These are phyloP conservation scores for Aspergillus thermomutatus DNA, from an alignment of 2,329 filamentous ascomycete species.

Conservation along the genomic window DNA sequence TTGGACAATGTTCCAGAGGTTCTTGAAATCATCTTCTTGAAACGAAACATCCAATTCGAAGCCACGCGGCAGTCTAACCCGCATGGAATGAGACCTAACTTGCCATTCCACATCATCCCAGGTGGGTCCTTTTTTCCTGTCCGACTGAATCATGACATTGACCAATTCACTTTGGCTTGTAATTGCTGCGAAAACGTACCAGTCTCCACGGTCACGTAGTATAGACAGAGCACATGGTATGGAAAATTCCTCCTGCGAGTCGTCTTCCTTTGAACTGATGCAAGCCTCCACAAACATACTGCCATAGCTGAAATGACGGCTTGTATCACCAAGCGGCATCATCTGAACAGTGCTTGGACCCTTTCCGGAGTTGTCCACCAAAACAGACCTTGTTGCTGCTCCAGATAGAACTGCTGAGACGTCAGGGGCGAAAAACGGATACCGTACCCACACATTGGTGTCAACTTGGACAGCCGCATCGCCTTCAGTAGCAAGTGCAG, in stretches of 20 bases:
- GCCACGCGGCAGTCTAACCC: conserved; percentile 69
- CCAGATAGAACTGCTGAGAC: conserved; percentile 68
- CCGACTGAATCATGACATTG: conserved; percentile 68
- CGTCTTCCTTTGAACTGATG: conserved; percentile 65
- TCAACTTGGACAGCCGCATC: conserved; percentile 74
- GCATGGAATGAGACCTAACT: conserved; percentile 61
- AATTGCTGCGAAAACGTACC: conserved; percentile 68
- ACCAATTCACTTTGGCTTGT: conserved; percentile 77
- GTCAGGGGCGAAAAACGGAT: conserved; percentile 70
- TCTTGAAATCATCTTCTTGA: conserved; percentile 72
- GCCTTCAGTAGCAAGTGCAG: conserved; percentile 58
- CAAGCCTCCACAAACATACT: conserved; percentile 72
- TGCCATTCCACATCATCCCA: conserved; percentile 86
- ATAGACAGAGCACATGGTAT: conserved; percentile 76
- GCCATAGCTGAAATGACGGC: conserved; percentile 72
- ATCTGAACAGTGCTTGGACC: conserved; percentile 57
- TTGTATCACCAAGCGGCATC: conserved; percentile 73
- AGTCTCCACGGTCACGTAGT: conserved; percentile 65
- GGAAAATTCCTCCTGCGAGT: conserved; percentile 65
- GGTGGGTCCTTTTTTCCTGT: conserved; percentile 64
- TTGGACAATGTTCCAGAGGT: conserved; percentile 78
- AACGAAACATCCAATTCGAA: conserved; percentile 71
- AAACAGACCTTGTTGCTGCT: conserved; percentile 41
- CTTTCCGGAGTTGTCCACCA: conserved; percentile 48
- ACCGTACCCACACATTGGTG: conserved; percentile 76